Evolutionary conservation across 495 filamentous ascomycete genomes (phyloP).

Genomic region (Chaetomidium leptoderma): DNA sequence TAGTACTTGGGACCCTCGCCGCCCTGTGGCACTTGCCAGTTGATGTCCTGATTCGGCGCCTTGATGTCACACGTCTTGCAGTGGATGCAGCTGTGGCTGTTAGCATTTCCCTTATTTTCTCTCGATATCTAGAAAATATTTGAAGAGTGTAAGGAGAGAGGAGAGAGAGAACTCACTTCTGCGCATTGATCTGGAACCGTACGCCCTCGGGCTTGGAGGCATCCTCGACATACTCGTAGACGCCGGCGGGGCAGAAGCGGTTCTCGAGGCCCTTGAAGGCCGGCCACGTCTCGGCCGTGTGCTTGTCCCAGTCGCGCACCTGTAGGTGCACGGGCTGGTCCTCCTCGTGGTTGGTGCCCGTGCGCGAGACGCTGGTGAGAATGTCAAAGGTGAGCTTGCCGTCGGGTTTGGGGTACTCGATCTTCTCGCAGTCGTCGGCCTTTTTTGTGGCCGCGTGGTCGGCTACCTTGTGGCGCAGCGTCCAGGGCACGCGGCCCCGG

Average conservation of each 20-base stretch:
- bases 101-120: not conserved
- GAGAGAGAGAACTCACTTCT: constrained; percentile 69
- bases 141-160: not conserved
- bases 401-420: constrained; percentile 96
- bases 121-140: not conserved
- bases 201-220: constrained; percentile 74
- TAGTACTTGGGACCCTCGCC: constrained; percentile 96
- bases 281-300: constrained; percentile 77
- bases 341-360: constrained; percentile 97
- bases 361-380: constrained; percentile 85
- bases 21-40: constrained; percentile 92
- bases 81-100: constrained; percentile 76
- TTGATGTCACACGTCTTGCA: constrained; percentile 99
- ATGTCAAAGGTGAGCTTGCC: constrained; percentile 93
- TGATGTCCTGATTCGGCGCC: constrained; percentile 91
- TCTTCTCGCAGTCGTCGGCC: constrained; percentile 76
- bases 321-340: constrained; percentile 95
- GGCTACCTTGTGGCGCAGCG: constrained; percentile 72
- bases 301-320: constrained; percentile 90
- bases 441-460: constrained; percentile 75
- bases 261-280: constrained; percentile 91
- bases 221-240: constrained; percentile 98
- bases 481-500: constrained; percentile 86
- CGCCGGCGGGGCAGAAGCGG: constrained; percentile 97
- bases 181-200: constrained; percentile 94